Evolutionary conservation across 768 basidiomycete genomes (phyloP), one percentile per base, ranked within the genome.

Genomic region (Daedaleopsis sinensis): DNA sequence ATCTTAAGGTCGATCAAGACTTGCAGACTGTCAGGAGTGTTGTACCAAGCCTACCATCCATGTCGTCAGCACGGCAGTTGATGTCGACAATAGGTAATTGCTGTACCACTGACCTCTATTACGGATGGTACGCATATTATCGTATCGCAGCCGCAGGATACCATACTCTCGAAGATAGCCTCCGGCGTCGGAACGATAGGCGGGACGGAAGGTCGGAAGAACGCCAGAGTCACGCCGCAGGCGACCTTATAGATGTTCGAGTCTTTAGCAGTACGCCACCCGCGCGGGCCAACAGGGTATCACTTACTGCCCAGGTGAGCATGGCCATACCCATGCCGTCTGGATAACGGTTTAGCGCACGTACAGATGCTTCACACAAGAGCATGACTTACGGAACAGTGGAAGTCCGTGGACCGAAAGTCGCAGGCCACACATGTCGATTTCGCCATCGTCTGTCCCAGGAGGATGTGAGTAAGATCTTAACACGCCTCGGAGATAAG

Each of bases 81-180:
- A 10, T 23, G 21, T 6, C 23, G 12, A 52, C 23, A 38, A 27
- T 19, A 6, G 15, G 48, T 32, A 7, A 32, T 7, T 32, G 27
- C 27, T 32, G 1, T 21, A 1, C 32, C 0, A 52, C 65, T 5
- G 21, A 71, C 73, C 65, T 74, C 71, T 5, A 74, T n/a, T 36
- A 72, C 65, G 11, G 66, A 52, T 4, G 73, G 73, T 3, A 72
- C 73, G 56, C 52, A 59, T 9, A 63, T 36, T 1, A 65, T 16
- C 12, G 64, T 36, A 5, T 58, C 60, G 42, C 54, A 62, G 6
- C 57, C 56, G 1, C 68, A 65, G 1, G 49, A 52, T 5, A 60
- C 39, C 2, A 58, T 43, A 5, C 56, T 55, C 11, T 61, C 38
- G 7, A 72, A 21, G 10, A 65, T 52, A 7, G 56, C 59, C 12